Percentiles rank a stretch among this genome's conserved stretches.
phyloP scores from a whole-genome alignment of 2,329 filamentous ascomycete genomes.

The Plectosphaerella sp. region DNA sequence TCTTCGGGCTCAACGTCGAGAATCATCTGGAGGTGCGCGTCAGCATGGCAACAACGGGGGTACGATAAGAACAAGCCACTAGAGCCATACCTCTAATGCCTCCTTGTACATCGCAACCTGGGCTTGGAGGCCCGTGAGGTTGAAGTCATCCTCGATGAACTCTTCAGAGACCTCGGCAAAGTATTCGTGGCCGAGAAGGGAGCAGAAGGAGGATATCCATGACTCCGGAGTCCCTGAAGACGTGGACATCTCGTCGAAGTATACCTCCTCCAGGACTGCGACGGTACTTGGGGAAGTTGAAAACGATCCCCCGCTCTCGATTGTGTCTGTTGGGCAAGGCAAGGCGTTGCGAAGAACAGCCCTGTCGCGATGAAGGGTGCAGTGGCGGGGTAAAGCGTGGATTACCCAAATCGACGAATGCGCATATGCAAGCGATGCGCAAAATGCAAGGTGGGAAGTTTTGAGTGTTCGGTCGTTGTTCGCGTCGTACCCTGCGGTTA shows the following conservation, averaged over 20 bases:
- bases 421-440: not conserved
- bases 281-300: conserved; percentile 3
- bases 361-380: too few species aligned
- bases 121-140: conserved; percentile 88
- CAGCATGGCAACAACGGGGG: conserved; percentile 8
- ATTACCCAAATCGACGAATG: too few species aligned
- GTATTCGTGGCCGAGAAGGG: conserved; percentile 92
- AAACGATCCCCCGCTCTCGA: too few species aligned
- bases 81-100: conserved; percentile 67
- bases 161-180: conserved; percentile 98
- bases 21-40: conserved; percentile 65
- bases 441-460: not conserved
- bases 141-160: conserved; percentile 99
- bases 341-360: not conserved
- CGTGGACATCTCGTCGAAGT: conserved; percentile 44
- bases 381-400: not conserved
- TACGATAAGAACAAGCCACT: not conserved
- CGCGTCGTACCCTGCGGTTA: too few species aligned
- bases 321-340: too few species aligned
- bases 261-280: conserved; percentile 4
- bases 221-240: conserved; percentile 69
- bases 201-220: conserved; percentile 98
- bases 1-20: conserved; percentile 97
- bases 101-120: conserved; percentile 99
- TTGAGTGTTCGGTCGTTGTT: too few species aligned